Percentiles rank a stretch among this genome's conserved stretches.
Conservation (phyloP, 2,329 filamentous ascomycete genomes). For the Botrytis cinerea region DNA sequence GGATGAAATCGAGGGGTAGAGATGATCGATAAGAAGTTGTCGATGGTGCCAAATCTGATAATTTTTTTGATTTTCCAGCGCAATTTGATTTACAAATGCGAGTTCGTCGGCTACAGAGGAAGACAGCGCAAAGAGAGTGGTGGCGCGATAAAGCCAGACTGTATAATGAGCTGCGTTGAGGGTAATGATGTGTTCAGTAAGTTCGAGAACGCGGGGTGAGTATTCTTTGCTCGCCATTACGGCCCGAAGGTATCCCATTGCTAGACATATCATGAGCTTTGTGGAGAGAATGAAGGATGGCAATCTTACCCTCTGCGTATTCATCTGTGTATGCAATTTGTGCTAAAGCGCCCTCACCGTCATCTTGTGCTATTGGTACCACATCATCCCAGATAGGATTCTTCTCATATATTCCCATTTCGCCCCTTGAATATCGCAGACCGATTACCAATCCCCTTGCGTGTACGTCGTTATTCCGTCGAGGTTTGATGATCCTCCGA, state of each 20-base stretch:
- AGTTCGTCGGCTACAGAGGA: conserved; percentile 57
- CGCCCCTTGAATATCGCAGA: not conserved
- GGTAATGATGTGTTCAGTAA: conserved; percentile 87
- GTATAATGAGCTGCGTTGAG: conserved; percentile 98
- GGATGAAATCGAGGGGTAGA: conserved; percentile 60
- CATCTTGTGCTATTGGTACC: conserved; percentile 77
- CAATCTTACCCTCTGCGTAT: conserved; percentile 70
- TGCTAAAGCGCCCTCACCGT: conserved; percentile 83
- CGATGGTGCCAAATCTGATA: conserved; percentile 95
- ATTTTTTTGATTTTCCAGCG: conserved; percentile 87
- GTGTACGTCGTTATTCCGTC: not conserved
- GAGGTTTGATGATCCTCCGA: not conserved
- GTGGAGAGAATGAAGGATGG: conserved; percentile 1
- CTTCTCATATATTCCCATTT: conserved; percentile 39
- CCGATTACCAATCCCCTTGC: not conserved
- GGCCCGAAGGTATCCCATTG: conserved; percentile 88
- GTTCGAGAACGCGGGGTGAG: conserved; percentile 72
- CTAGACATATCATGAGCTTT: conserved; percentile 45
- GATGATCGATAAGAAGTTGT: conserved; percentile 63
- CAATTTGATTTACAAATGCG: conserved; percentile 81
- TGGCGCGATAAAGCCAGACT: conserved; percentile 93
- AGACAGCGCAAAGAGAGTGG: conserved; percentile 66
- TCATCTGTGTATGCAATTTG: conserved; percentile 87
- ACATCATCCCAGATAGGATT: conserved; percentile 84
- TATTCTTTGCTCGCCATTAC: conserved; percentile 88